These are phyloP conservation scores for Cyphellophora europaea DNA, from an alignment of 2,329 filamentous ascomycete species.

Conservation along the genomic window DNA sequence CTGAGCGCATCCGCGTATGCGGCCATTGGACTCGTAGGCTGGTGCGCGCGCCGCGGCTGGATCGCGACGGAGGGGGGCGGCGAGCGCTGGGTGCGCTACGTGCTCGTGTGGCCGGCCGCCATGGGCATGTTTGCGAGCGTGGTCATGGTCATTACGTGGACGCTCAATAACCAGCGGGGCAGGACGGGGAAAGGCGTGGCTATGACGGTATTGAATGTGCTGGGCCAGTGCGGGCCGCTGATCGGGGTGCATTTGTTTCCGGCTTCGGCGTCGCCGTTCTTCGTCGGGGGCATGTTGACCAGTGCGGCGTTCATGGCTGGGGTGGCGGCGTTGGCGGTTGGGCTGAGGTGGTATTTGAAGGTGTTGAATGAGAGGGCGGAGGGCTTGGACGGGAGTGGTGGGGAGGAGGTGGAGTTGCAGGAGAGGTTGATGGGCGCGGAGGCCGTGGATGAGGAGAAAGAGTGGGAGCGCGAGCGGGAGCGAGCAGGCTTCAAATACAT, in stretches of 20 bases:
- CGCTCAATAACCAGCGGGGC: constrained; percentile 70
- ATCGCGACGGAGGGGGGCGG: constrained; percentile 6
- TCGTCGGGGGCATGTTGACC: constrained; percentile 51
- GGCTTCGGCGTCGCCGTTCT: constrained; percentile 48
- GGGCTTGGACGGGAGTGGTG: constrained; percentile 13
- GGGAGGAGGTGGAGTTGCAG: constrained; percentile 28
- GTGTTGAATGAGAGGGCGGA: constrained; percentile 42
- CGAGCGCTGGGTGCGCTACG: constrained; percentile 47
- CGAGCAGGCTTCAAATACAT: constrained; percentile 26
- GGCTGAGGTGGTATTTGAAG: constrained; percentile 45
- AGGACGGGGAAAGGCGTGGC: constrained; percentile 63
- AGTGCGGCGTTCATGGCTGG: constrained; percentile 55
- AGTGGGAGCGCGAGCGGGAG: constrained; percentile 17
- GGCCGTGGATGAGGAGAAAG: constrained; percentile 12
- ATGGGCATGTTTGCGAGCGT: constrained; percentile 77
- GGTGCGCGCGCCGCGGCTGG: constrained; percentile 31
- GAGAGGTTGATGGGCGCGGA: constrained; percentile 25
- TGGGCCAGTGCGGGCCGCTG: constrained; percentile 71
- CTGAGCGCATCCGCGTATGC: constrained; percentile 54
- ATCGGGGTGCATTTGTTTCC: constrained; percentile 60
- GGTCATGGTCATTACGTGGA: constrained; percentile 79
- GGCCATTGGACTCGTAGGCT: constrained; percentile 50
- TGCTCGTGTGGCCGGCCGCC: constrained; percentile 68
- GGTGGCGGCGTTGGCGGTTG: constrained; percentile 48
- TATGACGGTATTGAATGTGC: constrained; percentile 69